A percentile compares a stretch with the other conserved stretches of the same genome.
These are phyloP conservation scores for Fraxinus velutina DNA, from an alignment of 305 asterid genomes.

Conservation along the genomic window DNA sequence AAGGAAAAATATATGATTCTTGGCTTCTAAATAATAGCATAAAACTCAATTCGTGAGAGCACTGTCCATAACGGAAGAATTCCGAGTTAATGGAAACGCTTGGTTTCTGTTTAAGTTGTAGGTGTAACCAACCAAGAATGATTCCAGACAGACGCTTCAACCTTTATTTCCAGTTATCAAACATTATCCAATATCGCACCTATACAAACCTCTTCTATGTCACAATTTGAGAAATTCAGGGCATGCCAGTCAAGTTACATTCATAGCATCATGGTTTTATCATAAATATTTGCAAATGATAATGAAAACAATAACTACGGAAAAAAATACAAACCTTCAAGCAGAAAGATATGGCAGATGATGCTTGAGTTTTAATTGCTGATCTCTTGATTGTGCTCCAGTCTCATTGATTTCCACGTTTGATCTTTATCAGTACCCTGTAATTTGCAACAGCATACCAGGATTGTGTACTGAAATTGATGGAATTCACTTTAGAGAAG, in stretches of 20 bases:
- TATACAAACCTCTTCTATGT: background rate
- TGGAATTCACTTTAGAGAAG: conserved; percentile 2
- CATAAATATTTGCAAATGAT: background rate
- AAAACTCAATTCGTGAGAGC: background rate
- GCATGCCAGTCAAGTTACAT: background rate
- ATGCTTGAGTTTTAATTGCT: background rate
- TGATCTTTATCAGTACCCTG: background rate
- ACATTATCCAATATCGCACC: background rate
- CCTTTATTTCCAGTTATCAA: background rate
- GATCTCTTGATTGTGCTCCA: background rate
- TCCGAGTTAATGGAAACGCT: background rate
- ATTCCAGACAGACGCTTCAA: background rate
- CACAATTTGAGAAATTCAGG: background rate
- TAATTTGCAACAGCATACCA: background rate
- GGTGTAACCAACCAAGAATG: background rate
- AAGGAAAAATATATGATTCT: background rate
- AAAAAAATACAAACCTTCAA: background rate
- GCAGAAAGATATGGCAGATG: background rate
- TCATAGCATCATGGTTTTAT: background rate
- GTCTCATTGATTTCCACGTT: background rate
- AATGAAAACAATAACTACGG: background rate
- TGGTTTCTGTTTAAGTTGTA: background rate
- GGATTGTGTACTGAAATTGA: background rate
- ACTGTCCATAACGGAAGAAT: background rate
- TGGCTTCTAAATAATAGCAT: background rate